Conservation (phyloP, 78 protist species). For the Speleostelium caveatum region DNA sequence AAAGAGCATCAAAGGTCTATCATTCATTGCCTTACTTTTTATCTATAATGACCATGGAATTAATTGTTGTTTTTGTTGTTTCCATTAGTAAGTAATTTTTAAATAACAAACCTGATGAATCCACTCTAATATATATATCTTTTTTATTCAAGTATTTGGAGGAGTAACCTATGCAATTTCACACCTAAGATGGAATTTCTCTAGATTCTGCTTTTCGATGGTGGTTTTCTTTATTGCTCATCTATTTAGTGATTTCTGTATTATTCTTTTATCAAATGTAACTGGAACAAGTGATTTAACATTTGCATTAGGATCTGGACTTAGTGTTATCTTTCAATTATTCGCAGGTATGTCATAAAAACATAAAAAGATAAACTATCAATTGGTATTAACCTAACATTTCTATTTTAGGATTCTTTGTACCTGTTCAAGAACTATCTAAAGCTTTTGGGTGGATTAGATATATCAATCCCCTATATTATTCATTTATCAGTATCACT, state of each 20-base stretch:
- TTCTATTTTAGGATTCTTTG: too few species aligned
- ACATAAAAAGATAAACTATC: not conserved
- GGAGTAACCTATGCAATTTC: conserved; percentile 8
- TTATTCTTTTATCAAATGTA: not conserved
- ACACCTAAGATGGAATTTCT: conserved; percentile 7
- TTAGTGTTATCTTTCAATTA: conserved; percentile 33
- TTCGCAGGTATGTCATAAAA: conserved; percentile 29
- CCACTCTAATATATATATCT: too few species aligned
- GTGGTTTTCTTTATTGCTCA: conserved; percentile 17
- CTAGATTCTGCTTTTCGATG: conserved; percentile 18
- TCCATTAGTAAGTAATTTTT: too few species aligned
- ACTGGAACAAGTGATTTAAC: conserved; percentile 42
- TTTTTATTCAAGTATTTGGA: too few species aligned
- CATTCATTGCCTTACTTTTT: conserved; percentile 24
- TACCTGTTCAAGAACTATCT: conserved; percentile 51
- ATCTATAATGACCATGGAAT: not conserved
- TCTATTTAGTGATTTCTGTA: conserved; percentile 4
- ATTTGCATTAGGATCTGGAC: conserved; percentile 41
- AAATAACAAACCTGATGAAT: too few species aligned
- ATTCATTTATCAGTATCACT: not conserved
- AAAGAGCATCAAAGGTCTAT: conserved; percentile 32
- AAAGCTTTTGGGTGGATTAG: conserved; percentile 35
- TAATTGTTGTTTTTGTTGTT: not conserved
- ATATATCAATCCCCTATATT: conserved; percentile 37
- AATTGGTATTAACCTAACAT: not conserved